Evolutionary conservation across 1,139 yeast genomes (phyloP).

Genomic region (Zygotorulaspora mrakii): DNA sequence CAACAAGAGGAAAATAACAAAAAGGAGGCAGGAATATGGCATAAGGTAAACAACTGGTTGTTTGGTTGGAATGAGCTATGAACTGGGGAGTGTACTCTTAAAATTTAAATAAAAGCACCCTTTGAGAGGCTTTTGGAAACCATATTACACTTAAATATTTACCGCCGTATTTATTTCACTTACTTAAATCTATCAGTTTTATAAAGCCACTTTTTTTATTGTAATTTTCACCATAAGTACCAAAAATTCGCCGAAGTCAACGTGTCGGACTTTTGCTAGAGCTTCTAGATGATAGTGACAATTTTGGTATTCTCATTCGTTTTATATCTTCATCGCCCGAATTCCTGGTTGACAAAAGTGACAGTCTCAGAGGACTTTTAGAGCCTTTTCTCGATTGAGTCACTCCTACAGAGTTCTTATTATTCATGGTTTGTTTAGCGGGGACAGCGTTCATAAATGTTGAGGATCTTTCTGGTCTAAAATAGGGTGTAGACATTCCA

Average conservation of each 20-base stretch:
- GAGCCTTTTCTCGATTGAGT: constrained; percentile 9
- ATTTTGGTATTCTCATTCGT: background rate
- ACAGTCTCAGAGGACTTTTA: constrained; percentile 12
- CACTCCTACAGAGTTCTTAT: constrained; percentile 1
- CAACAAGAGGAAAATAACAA: constrained; percentile 29
- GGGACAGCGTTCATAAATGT: constrained; percentile 7
- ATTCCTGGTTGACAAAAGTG: constrained; percentile 1
- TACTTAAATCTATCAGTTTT: background rate
- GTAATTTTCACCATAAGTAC: background rate
- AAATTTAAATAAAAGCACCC: background rate
- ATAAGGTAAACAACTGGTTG: constrained; percentile 41
- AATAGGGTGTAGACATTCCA: constrained; percentile 10
- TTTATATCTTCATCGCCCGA: background rate
- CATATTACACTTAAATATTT: too few species aligned
- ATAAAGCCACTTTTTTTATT: background rate
- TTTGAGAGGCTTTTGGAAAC: too few species aligned
- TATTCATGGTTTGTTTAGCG: constrained; percentile 2
- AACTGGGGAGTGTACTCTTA: too few species aligned
- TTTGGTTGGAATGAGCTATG: constrained; percentile 57
- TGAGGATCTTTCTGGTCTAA: constrained; percentile 7
- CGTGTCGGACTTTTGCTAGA: constrained; percentile 8
- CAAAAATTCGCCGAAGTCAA: background rate
- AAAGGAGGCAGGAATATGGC: constrained; percentile 27
- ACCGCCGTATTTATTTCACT: background rate
- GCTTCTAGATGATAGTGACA: constrained; percentile 6